Conservation (phyloP, 805 yeast genomes). For the Priceomyces castillae region DNA sequence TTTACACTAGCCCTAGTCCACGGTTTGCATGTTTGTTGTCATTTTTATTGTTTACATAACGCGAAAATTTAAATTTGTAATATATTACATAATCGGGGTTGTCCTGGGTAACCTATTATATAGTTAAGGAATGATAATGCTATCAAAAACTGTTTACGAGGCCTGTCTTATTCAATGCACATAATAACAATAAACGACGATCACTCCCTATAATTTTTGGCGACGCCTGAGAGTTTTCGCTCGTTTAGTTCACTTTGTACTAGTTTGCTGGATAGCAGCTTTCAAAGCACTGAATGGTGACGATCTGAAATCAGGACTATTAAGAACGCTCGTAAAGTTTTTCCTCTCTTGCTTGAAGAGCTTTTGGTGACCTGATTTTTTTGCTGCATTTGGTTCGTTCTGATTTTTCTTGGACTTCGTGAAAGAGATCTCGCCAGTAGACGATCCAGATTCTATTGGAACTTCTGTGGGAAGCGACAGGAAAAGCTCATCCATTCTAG, state of each 20-base stretch:
- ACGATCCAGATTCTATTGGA: constrained; percentile 15
- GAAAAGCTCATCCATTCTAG: constrained; percentile 63
- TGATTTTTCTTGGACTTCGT: constrained; percentile 9
- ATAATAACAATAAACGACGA: too few species aligned
- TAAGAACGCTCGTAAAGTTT: constrained; percentile 57
- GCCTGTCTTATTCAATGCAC: too few species aligned
- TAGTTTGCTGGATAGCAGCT: constrained; percentile 43
- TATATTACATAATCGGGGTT: not conserved
- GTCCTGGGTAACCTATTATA: not conserved
- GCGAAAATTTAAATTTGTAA: constrained; percentile 1
- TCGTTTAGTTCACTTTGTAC: constrained; percentile 5
- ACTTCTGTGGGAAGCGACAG: constrained; percentile 44
- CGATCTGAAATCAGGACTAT: constrained; percentile 50
- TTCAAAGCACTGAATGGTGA: constrained; percentile 67
- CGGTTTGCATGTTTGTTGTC: not conserved
- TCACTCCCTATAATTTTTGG: too few species aligned
- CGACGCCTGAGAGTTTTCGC: too few species aligned
- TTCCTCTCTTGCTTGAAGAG: constrained; percentile 57
- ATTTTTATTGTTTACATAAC: constrained; percentile 1
- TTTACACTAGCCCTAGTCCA: not conserved
- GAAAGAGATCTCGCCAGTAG: not conserved
- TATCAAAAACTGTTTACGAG: not conserved
- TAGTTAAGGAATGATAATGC: not conserved
- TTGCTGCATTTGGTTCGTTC: constrained; percentile 53
- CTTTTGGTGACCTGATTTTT: constrained; percentile 36